These are phyloP conservation scores for Paecilomyces sp. DNA, from an alignment of 2,329 filamentous ascomycete species.

Conservation along the genomic window DNA sequence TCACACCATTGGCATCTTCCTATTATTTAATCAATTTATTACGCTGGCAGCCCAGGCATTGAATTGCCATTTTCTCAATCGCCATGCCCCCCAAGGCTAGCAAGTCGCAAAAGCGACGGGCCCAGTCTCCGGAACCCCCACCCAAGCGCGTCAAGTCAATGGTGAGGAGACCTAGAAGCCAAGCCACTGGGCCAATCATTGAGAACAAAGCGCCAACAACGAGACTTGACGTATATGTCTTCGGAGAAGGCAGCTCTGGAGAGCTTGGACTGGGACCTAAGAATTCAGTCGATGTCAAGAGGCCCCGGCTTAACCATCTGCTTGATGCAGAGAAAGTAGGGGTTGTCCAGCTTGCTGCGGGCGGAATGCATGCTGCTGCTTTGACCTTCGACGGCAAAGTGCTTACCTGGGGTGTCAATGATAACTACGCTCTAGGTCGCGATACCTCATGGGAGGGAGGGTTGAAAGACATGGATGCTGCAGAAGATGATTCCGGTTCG, in stretches of 20 bases:
- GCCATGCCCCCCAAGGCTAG: not conserved
- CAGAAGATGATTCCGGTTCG: constrained; percentile 24
- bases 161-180: not conserved
- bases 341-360: constrained; percentile 50
- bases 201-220: constrained; percentile 50
- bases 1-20: not conserved
- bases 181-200: constrained; percentile 11
- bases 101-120: not conserved
- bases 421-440: constrained; percentile 69
- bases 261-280: constrained; percentile 63
- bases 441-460: constrained; percentile 61
- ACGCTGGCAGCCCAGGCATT: not conserved
- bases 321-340: constrained; percentile 48
- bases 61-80: not conserved
- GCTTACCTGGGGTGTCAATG: constrained; percentile 83
- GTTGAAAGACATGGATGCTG: constrained; percentile 20
- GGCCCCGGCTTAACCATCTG: constrained; percentile 46
- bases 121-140: not conserved
- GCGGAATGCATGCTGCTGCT: constrained; percentile 71
- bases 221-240: constrained; percentile 62
- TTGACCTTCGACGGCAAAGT: constrained; percentile 73
- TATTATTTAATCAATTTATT: not conserved
- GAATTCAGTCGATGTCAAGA: not conserved
- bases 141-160: not conserved
- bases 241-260: constrained; percentile 64